These are phyloP conservation scores for Staphylotrichum tortipilum DNA, from an alignment of 495 filamentous ascomycete genomes.

Conservation along the genomic window DNA sequence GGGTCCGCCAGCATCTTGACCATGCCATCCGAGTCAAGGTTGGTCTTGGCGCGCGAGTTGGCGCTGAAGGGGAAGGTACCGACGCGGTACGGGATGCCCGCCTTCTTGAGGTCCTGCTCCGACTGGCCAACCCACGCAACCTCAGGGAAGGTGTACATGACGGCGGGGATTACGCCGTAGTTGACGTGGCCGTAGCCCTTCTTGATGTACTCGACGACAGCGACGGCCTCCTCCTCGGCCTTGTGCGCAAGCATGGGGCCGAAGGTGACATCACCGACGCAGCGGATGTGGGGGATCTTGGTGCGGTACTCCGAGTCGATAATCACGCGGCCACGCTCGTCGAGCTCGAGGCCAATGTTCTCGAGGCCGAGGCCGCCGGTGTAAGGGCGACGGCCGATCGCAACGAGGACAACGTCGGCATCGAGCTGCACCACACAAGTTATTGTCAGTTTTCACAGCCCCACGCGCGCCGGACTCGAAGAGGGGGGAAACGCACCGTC, in stretches of 20 bases:
- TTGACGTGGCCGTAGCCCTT: slow-evolving; percentile 98
- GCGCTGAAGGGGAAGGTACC: slow-evolving; percentile 95
- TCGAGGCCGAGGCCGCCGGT: slow-evolving; percentile 84
- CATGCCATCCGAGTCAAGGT: slow-evolving; percentile 90
- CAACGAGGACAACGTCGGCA: slow-evolving; percentile 91
- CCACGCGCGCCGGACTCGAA: background rate
- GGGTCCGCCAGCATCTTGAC: slow-evolving; percentile 97
- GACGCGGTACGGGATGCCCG: slow-evolving; percentile 79
- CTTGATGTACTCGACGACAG: slow-evolving; percentile 90
- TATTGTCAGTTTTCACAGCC: slow-evolving; percentile 1
- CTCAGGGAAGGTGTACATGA: slow-evolving; percentile 99
- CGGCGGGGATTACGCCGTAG: slow-evolving; percentile 93
- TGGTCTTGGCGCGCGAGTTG: slow-evolving; percentile 97
- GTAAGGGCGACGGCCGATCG: slow-evolving; percentile 93
- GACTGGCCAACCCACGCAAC: slow-evolving; percentile 98
- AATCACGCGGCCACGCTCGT: slow-evolving; percentile 86
- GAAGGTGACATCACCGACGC: slow-evolving; percentile 93
- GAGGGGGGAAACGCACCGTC: slow-evolving; percentile 48
- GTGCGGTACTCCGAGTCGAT: slow-evolving; percentile 99
- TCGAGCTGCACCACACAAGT: slow-evolving; percentile 56
- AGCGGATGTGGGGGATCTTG: slow-evolving; percentile 91
- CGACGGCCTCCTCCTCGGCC: slow-evolving; percentile 95
- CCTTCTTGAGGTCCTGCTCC: slow-evolving; percentile 88
- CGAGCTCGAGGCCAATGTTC: slow-evolving; percentile 88
- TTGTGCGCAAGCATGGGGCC: slow-evolving; percentile 99